Base-by-base conservation (phyloP, 768 basidiomycete genomes). In the Kondoa malvinella region DNA sequence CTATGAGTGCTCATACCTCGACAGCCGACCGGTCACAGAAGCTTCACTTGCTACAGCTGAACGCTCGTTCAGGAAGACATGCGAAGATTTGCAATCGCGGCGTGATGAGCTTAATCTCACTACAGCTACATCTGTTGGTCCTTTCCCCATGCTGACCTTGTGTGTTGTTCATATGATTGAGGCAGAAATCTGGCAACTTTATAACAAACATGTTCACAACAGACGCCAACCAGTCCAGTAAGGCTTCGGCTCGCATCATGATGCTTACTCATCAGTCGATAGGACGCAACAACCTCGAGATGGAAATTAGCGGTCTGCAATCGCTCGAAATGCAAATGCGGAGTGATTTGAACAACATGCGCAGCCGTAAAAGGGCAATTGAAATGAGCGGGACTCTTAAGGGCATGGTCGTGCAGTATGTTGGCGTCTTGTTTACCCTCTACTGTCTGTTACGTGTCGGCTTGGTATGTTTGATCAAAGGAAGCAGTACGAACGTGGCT, bases 371-470 rank as follows among this genome's bases (percentile, higher is more conserved):
- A 66, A 34, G 34, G 64, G 64, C 72, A 57, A 26, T 67, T n/a
- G 73, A 75, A 65, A 34, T 73, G 66, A 68, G 71, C 0, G n/a
- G 73, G 58, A 73, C 69, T 33, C 68, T 64, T 59, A 65, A 63
- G 26, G 74, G 74, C 15, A 56, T 72, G 21, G 1, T 71, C 14
- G 70, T 72, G 68, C 67, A 72, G 21, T 32, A 65, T 25, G 26
- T 71, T 21, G 74, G 73, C 0, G 72, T 72, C 71, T 59, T 70
- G 1, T 72, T 75, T 65, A 73, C 72, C 61, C 33, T 72, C 26
- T 75, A 75, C 68, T 75, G 74, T 34, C 67, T 72, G 0, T 71
- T 70, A 68, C 34, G 73, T 34, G 71, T 75, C 1, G 72, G 70
- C n/a, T 56, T 71, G 8, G 74, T 73, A 60, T 31, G 40, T 21